Evolutionary conservation across 2,329 filamentous ascomycete genomes (phyloP).

Genomic region (Xylariaceae sp.): DNA sequence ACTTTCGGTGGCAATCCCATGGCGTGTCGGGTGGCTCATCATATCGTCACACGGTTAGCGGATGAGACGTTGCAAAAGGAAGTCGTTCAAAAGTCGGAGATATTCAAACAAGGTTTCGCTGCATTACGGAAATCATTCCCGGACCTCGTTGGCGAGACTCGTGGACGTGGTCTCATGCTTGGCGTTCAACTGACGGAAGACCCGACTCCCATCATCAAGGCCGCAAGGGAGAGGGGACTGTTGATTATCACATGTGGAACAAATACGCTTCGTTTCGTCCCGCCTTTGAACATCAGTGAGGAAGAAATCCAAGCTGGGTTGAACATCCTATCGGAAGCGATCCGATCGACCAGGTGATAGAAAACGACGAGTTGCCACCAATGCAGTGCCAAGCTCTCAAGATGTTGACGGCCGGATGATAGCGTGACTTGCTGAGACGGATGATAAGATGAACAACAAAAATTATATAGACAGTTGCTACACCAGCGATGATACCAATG

Average conservation of each 20-base stretch:
- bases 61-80: slow-evolving; percentile 66
- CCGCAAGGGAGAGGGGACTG: slow-evolving; percentile 81
- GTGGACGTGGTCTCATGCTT: slow-evolving; percentile 81
- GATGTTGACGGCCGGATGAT: no score
- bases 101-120: slow-evolving; percentile 50
- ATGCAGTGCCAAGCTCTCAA: no score
- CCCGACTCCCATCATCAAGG: slow-evolving; percentile 72
- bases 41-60: slow-evolving; percentile 76
- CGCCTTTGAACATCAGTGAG: slow-evolving; percentile 76
- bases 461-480: no score
- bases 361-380: no score
- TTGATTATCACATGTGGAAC: slow-evolving; percentile 89
- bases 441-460: no score
- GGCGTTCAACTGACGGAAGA: slow-evolving; percentile 79
- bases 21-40: slow-evolving; percentile 77
- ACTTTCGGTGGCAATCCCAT: slow-evolving; percentile 93
- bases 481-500: no score
- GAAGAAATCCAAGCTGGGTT: slow-evolving; percentile 78
- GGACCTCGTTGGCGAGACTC: slow-evolving; percentile 70
- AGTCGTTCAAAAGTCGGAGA: slow-evolving; percentile 63
- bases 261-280: slow-evolving; percentile 90
- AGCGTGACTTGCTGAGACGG: no score
- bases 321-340: slow-evolving; percentile 69
- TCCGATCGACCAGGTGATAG: slow-evolving; percentile 28
- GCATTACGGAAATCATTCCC: slow-evolving; percentile 55